phyloP scores from a whole-genome alignment of 495 filamentous ascomycete species.

The Penicillium paradoxum region DNA sequence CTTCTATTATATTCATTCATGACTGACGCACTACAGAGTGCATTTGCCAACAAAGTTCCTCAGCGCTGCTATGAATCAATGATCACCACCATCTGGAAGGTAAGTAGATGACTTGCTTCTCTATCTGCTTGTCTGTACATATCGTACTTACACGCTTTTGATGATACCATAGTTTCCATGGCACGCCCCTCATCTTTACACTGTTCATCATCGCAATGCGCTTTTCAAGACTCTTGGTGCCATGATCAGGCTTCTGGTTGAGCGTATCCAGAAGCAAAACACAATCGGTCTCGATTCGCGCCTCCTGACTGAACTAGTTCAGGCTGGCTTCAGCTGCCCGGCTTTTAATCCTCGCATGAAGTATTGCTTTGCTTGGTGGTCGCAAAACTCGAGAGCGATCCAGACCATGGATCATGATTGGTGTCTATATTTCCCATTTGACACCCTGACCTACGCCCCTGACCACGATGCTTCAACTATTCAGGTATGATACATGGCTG shows the following conservation, averaged over 20 bases:
- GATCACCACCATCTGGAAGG: constrained; percentile 70
- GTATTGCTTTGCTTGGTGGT: constrained; percentile 23
- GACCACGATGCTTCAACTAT: not conserved
- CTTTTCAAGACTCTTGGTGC: constrained; percentile 40
- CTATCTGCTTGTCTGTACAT: not conserved
- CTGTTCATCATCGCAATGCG: constrained; percentile 55
- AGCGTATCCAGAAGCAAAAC: constrained; percentile 26
- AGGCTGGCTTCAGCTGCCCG: constrained; percentile 55
- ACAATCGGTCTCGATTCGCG: constrained; percentile 46
- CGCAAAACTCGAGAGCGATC: constrained; percentile 17
- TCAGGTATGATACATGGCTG: not conserved
- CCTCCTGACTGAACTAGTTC: constrained; percentile 54
- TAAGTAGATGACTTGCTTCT: constrained; percentile 18
- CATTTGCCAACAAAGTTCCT: constrained; percentile 58
- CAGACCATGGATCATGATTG: constrained; percentile 6
- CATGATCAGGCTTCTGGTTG: constrained; percentile 38
- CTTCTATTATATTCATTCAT: not conserved
- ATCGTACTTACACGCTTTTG: constrained; percentile 1
- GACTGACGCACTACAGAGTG: constrained; percentile 44
- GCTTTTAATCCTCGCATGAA: constrained; percentile 60
- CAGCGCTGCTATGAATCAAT: constrained; percentile 72
- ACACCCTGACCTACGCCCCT: constrained; percentile 12
- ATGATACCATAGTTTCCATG: constrained; percentile 55
- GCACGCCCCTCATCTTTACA: constrained; percentile 58
- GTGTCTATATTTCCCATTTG: constrained; percentile 21